phyloP scores from a whole-genome alignment of 805 yeast genomes.

The Saccharomycopsis synnaedendra region DNA sequence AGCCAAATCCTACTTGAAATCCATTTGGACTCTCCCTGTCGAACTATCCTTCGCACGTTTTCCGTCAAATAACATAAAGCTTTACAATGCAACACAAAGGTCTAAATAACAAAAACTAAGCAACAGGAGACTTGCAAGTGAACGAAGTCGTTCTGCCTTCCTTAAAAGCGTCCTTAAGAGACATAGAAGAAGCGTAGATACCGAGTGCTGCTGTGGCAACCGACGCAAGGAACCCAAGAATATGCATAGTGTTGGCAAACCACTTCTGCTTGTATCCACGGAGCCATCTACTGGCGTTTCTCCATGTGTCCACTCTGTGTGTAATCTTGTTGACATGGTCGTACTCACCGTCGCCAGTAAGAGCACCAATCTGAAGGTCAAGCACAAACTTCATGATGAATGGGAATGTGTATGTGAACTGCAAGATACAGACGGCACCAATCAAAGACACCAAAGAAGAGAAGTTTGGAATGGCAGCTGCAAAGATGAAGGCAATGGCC shows the following conservation, averaged over 20 bases:
- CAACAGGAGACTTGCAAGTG: conserved; percentile 22
- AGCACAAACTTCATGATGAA: conserved; percentile 20
- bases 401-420: conserved; percentile 37
- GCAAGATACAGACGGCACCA: conserved; percentile 34
- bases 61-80: no score
- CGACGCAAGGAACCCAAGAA: conserved; percentile 10
- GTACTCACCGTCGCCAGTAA: conserved; percentile 17
- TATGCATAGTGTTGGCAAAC: conserved; percentile 17
- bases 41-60: no score
- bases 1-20: no score
- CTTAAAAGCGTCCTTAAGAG: conserved; percentile 21
- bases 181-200: conserved; percentile 21
- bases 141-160: conserved; percentile 22
- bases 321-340: conserved; percentile 12
- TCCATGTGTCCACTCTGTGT: conserved; percentile 13
- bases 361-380: conserved; percentile 17
- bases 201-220: conserved; percentile 21
- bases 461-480: conserved; percentile 34
- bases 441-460: conserved; percentile 27
- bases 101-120: no score
- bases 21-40: no score
- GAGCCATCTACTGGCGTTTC: conserved; percentile 14
- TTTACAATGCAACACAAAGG: no score
- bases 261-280: conserved; percentile 18
- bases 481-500: conserved; percentile 32